Evolutionary conservation across 164 flowering plant species (phyloP).

Genomic region (Warburgia ugandensis): DNA sequence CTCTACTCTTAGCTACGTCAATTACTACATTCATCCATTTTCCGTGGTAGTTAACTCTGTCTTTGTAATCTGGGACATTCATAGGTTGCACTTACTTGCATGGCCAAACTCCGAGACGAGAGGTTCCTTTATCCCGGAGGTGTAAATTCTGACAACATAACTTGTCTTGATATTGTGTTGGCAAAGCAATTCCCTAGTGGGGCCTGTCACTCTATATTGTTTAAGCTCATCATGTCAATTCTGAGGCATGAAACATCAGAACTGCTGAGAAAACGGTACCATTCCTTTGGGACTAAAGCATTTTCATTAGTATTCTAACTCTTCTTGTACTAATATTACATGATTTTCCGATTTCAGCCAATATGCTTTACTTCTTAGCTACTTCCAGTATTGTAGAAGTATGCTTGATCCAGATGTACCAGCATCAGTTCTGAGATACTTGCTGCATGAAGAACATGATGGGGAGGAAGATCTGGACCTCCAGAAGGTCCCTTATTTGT

Average conservation of each 20-base stretch:
- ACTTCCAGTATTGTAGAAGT: constrained; percentile 90
- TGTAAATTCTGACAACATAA: constrained; percentile 58
- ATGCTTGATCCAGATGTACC: constrained; percentile 87
- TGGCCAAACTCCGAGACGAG: constrained; percentile 95
- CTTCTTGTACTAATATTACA: constrained; percentile 13
- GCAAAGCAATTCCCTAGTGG: constrained; percentile 77
- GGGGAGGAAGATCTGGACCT: constrained; percentile 63
- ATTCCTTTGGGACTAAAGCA: neutral
- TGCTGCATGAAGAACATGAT: constrained; percentile 62
- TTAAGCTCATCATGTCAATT: constrained; percentile 80
- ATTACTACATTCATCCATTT: neutral
- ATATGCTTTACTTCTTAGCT: constrained; percentile 88
- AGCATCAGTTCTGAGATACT: constrained; percentile 50
- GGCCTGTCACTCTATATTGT: constrained; percentile 76
- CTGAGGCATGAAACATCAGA: constrained; percentile 84
- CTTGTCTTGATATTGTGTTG: constrained; percentile 73
- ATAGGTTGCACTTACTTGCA: constrained; percentile 92
- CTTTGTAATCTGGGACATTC: constrained; percentile 5
- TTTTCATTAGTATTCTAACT: constrained; percentile 1
- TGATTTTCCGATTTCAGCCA: constrained; percentile 45
- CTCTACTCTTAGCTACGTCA: neutral
- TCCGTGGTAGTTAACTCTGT: constrained; percentile 2
- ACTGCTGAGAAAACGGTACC: constrained; percentile 80
- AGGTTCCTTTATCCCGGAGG: constrained; percentile 58
- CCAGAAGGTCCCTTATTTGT: constrained; percentile 41